Evolutionary conservation across 2,329 filamentous ascomycete genomes (phyloP).

Genomic region (Laburnicola sp.): DNA sequence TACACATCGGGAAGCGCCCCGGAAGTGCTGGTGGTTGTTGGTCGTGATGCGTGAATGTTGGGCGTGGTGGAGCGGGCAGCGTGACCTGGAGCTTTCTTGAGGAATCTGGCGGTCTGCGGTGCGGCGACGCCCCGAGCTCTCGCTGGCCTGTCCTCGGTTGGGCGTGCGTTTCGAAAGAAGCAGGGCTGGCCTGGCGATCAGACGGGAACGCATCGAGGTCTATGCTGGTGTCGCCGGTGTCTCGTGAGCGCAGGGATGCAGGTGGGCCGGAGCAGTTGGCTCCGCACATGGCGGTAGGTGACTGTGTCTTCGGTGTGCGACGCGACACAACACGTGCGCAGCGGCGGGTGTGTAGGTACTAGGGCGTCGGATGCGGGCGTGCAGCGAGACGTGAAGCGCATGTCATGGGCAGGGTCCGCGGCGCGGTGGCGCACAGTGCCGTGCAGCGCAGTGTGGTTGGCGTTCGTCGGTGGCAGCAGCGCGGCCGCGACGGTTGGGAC

Average conservation of each 20-base stretch:
- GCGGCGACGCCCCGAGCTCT: not conserved
- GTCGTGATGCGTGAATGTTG: no score
- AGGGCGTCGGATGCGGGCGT: no score
- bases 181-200: slow-evolving; percentile 27
- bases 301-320: slow-evolving; percentile 27
- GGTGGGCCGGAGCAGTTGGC: slow-evolving; percentile 10
- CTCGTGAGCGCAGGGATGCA: slow-evolving; percentile 22
- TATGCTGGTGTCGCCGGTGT: slow-evolving; percentile 17
- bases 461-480: slow-evolving; percentile 1
- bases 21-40: no score
- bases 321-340: slow-evolving; percentile 15
- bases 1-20: no score
- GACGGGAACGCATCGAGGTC: slow-evolving; percentile 28
- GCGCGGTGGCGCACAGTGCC: not conserved
- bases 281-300: slow-evolving; percentile 16
- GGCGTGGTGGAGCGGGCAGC: not conserved
- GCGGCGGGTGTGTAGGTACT: not conserved
- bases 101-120: not conserved
- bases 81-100: not conserved
- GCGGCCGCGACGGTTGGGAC: slow-evolving; percentile 1
- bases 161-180: slow-evolving; percentile 25
- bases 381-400: no score
- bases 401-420: no score
- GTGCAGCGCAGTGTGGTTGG: not conserved
- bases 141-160: slow-evolving; percentile 8